These are phyloP conservation scores for Candida saitoana DNA, from an alignment of 805 yeast species.

Conservation along the genomic window DNA sequence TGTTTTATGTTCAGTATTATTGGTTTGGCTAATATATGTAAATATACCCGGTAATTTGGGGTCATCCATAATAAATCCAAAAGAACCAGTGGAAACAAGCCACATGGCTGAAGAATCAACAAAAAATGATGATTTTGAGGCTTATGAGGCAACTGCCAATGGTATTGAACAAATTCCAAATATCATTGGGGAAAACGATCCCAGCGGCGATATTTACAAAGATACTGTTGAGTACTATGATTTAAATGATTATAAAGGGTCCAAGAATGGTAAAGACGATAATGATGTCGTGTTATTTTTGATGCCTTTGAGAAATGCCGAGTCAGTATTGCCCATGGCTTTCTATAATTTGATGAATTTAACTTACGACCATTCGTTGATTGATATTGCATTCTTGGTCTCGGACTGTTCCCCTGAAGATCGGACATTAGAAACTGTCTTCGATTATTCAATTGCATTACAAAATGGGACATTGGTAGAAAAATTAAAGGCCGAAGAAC, in stretches of 20 bases:
- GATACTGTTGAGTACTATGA: constrained; percentile 60
- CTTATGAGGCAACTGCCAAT: constrained; percentile 1
- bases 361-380: constrained; percentile 75
- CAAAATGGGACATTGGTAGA: constrained; percentile 65
- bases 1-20: not conserved
- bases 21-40: constrained; percentile 1
- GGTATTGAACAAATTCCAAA: constrained; percentile 4
- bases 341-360: constrained; percentile 82
- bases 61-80: not conserved
- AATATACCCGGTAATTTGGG: not conserved
- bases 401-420: constrained; percentile 75
- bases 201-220: constrained; percentile 28
- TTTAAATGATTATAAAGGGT: constrained; percentile 53
- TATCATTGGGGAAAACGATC: constrained; percentile 5
- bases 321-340: constrained; percentile 71
- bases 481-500: constrained; percentile 42
- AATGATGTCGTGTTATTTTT: constrained; percentile 66
- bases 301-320: constrained; percentile 79
- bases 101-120: not conserved
- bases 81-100: not conserved
- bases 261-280: constrained; percentile 42
- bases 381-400: constrained; percentile 77
- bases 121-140: constrained; percentile 4
- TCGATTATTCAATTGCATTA: constrained; percentile 60
- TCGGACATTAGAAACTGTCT: constrained; percentile 58